These are phyloP conservation scores for Leishmania aethiopica DNA, from an alignment of 208 protist genomes.

Conservation along the genomic window DNA sequence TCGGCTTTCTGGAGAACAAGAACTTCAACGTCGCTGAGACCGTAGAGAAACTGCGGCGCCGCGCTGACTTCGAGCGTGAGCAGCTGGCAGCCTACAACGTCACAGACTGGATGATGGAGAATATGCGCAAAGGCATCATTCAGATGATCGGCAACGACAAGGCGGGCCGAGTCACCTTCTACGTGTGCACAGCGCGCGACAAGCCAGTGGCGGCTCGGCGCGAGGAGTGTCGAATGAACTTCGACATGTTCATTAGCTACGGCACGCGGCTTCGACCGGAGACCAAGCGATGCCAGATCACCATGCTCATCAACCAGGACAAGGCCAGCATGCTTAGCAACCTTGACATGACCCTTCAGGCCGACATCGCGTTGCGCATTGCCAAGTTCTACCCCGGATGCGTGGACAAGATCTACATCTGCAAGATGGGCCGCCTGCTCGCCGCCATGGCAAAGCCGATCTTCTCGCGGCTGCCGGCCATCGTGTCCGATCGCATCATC, in stretches of 20 bases:
- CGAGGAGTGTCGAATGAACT: constrained; percentile 54
- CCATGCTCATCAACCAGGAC: constrained; percentile 81
- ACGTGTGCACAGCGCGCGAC: constrained; percentile 62
- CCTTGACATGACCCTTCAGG: constrained; percentile 80
- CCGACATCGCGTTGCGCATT: constrained; percentile 72
- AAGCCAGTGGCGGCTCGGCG: constrained; percentile 39
- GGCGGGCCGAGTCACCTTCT: constrained; percentile 57
- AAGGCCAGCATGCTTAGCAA: constrained; percentile 72
- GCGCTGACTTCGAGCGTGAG: constrained; percentile 64
- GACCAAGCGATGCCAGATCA: constrained; percentile 63
- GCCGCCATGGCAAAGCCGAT: constrained; percentile 67
- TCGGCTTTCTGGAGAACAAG: constrained; percentile 87
- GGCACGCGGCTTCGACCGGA: constrained; percentile 61
- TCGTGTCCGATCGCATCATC: constrained; percentile 68
- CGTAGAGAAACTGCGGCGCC: constrained; percentile 68
- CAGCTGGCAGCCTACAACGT: constrained; percentile 62
- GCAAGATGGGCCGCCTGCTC: constrained; percentile 71
- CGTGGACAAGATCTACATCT: constrained; percentile 81
- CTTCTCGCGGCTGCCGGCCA: constrained; percentile 60
- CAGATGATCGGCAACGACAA: constrained; percentile 80
- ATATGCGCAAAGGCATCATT: constrained; percentile 72
- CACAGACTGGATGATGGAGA: constrained; percentile 72
- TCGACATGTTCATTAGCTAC: constrained; percentile 83
- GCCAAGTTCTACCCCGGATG: constrained; percentile 77
- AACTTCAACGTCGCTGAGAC: constrained; percentile 79